A percentile compares a stretch with the other conserved stretches of the same genome.
phyloP scores from a whole-genome alignment of 2,329 filamentous ascomycete species.

The Cladosporium sp. region DNA sequence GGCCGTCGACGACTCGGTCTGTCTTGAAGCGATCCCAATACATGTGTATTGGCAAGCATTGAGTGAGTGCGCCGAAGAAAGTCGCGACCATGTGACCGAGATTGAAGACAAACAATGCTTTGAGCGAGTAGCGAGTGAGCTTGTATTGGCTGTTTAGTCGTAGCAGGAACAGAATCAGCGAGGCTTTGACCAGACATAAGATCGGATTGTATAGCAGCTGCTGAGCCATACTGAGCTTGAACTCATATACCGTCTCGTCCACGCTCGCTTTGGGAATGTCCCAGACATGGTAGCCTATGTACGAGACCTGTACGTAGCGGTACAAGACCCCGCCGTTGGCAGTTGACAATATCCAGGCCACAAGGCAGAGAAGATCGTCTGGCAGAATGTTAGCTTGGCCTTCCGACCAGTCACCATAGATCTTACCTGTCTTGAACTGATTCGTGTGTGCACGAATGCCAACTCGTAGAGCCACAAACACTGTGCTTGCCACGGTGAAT shows the following conservation, averaged over 20 bases:
- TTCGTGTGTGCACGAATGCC: neutral
- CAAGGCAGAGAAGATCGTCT: conserved; percentile 8
- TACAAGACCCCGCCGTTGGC: conserved; percentile 1
- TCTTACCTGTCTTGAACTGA: conserved; percentile 1
- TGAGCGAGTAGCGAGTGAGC: conserved; percentile 27
- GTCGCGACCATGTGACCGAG: conserved; percentile 30
- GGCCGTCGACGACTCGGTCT: conserved; percentile 22
- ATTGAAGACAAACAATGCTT: conserved; percentile 31
- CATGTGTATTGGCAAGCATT: conserved; percentile 27
- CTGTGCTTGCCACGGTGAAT: conserved; percentile 6
- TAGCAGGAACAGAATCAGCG: conserved; percentile 34
- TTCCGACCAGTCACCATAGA: neutral
- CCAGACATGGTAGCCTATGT: conserved; percentile 6
- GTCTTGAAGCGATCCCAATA: conserved; percentile 12
- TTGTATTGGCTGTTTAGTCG: conserved; percentile 30
- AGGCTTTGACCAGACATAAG: conserved; percentile 32
- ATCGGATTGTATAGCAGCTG: conserved; percentile 35
- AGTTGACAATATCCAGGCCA: neutral
- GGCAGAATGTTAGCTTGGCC: neutral
- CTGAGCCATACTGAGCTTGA: conserved; percentile 27
- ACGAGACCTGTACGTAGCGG: neutral
- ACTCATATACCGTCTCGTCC: neutral
- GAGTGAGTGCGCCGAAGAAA: conserved; percentile 31
- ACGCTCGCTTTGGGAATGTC: conserved; percentile 1
- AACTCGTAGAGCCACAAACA: neutral